Base-by-base conservation (phyloP, 345 rosid species). In the Brassica cretica region DNA sequence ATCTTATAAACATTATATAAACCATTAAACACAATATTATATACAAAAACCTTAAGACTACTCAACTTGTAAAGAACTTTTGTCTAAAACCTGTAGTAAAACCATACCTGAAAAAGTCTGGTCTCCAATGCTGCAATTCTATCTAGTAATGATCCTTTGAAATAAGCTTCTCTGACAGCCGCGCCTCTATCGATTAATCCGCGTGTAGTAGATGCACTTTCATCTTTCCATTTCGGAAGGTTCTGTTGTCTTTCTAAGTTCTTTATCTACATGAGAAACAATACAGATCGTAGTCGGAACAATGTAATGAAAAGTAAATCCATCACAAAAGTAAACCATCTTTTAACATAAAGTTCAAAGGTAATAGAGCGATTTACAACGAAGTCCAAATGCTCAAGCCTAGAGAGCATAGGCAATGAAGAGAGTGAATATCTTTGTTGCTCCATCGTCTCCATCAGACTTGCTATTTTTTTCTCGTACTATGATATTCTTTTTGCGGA, bases 321-420 rank as follows among this genome's bases (percentile, higher is more conserved):
- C 71, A 64, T 37, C 39, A 32, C 2, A 2, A 10, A 12, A 27
- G 9, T 62, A 14, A 29, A 12, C 64, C 12, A 27, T 25, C 8
- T 24, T 24, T 35, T 5, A 1, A 16, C 63, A 5, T 33, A 58
- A 30, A 51, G 3, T 1, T 27, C 1, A 39, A 2, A 39, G 41
- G 46, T 77, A 4, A 25, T 2, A 25, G 64, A 60, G n/a, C 0
- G 27, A 37, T 73, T 35, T 74, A 89, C 96, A 41, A 88, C 82
- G 78, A 87, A 82, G 82, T 92, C 96, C 80, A 90, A 72, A 76
- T 86, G 92, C 64, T 94, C 97, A 84, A 94, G 76, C 82, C 97
- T 85, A 21, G 96, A 83, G 72, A 82, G 84, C 72, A 88, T 86
- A 41, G 90, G 87, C 60, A 81, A 30, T 29, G 86, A 71, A 66